Base-by-base conservation (phyloP, 192 early-diverging fungal genomes). In the Mortierella claussenii region DNA sequence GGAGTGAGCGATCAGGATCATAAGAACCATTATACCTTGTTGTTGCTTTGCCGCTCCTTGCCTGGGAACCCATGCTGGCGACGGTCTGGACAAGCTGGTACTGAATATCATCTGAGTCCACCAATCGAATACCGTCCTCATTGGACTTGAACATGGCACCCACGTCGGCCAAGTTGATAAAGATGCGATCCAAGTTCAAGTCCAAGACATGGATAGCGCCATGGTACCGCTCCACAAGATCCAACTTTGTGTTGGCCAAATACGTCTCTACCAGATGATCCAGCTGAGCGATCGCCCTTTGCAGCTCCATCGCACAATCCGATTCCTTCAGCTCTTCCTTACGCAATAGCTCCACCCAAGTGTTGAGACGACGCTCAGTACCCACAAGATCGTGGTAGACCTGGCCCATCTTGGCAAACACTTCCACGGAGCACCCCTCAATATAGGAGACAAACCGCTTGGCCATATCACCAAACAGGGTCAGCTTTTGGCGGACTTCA, bases 351-450 rank as follows among this genome's bases (percentile, higher is more conserved):
- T 93, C 91, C 8, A 97, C 82, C 57, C 94, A 86, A 0, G 78
- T 82, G 58, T 93, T 89, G 47, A 97, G 76, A 40, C 91, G 82
- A 55, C 90, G 85, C 80, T 98, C 96, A 7, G 89, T 88, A 12
- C 89, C 90, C 23, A 89, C 80, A 7, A 95, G 78, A 48, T 98
- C 95, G 55, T 92, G 88, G 55, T 90, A 87, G 42, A 94, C 81
- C 49, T 87, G 86, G 3, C 89, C 92, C 61, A 94, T 83, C 27
- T 84, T 86, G 36, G 87, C 56, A 78, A 94, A 98, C 30, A 84
- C 86, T 5, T 90, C 86, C 27, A 86, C 88, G 17, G 88, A 78
- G 60, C 93, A 93, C 8, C 79, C 60, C 26, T 88, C 83, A 31
- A 95, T 80, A 57, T 85, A 92, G 2, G 83, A 78, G 20, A 88